These are phyloP conservation scores for Nelumbo lutea DNA, from an alignment of 164 flowering plant species.

Conservation along the genomic window DNA sequence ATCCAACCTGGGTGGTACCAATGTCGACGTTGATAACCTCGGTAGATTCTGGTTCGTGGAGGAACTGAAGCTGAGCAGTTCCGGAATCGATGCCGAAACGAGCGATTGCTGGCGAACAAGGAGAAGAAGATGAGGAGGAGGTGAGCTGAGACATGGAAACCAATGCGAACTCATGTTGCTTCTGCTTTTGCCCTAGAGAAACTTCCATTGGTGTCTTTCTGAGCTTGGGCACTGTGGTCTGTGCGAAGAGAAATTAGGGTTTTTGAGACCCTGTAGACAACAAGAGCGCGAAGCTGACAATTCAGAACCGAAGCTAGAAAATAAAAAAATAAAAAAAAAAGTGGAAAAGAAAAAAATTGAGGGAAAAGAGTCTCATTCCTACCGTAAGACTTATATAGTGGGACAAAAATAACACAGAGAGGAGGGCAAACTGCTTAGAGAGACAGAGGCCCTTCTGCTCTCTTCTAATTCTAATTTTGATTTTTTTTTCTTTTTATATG, in stretches of 20 bases:
- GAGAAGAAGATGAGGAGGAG: constrained; percentile 25
- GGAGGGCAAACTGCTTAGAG: no score
- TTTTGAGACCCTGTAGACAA: neutral
- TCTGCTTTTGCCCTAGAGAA: constrained; percentile 28
- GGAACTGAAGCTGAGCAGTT: constrained; percentile 42
- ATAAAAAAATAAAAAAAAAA: neutral
- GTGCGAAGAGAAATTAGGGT: constrained; percentile 7
- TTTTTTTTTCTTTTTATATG: no score
- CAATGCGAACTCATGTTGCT: constrained; percentile 39
- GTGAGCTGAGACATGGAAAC: constrained; percentile 48
- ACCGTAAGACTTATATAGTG: no score
- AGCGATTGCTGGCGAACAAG: constrained; percentile 34
- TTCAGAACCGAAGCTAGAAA: neutral
- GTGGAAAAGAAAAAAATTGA: no score
- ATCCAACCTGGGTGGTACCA: constrained; percentile 41
- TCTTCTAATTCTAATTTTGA: no score
- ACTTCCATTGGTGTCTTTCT: constrained; percentile 33
- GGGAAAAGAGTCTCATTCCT: no score
- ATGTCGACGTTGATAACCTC: constrained; percentile 38
- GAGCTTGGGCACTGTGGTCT: neutral
- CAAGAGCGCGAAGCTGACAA: constrained; percentile 5
- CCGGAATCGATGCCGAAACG: constrained; percentile 40
- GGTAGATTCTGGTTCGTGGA: constrained; percentile 25
- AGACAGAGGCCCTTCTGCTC: no score
- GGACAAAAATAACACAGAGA: no score